Conservation (phyloP, 805 yeast species). For the Metschnikowia santaceciliae region DNA sequence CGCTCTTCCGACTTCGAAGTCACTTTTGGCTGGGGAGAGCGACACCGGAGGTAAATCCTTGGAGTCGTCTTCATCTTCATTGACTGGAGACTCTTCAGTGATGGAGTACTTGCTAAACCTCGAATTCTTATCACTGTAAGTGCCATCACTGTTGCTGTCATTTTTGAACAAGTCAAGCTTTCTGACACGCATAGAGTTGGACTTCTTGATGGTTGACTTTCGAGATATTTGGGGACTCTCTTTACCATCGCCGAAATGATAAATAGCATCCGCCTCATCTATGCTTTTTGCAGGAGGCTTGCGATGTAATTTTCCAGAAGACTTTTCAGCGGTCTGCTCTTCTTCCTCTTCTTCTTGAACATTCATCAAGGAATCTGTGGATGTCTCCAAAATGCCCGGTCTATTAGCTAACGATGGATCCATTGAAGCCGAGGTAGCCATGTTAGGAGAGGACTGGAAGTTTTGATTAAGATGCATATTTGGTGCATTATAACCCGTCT, state of each 20-base stretch:
- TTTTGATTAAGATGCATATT: neutral
- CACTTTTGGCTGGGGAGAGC: neutral
- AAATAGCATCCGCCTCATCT: slow-evolving; percentile 25
- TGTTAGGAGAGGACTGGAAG: neutral
- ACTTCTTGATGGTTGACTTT: slow-evolving; percentile 36
- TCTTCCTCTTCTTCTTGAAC: slow-evolving; percentile 19
- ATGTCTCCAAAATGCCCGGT: slow-evolving; percentile 6
- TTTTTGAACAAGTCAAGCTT: slow-evolving; percentile 33
- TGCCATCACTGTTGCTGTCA: neutral
- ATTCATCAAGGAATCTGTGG: slow-evolving; percentile 16
- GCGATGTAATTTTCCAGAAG: neutral
- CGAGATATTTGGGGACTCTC: slow-evolving; percentile 29
- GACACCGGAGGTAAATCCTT: neutral
- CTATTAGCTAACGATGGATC: neutral
- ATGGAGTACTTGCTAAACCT: neutral
- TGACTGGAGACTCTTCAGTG: neutral
- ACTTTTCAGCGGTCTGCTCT: slow-evolving; percentile 4
- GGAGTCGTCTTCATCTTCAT: neutral
- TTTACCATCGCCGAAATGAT: slow-evolving; percentile 28
- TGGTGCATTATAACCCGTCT: neutral
- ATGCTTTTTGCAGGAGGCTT: neutral
- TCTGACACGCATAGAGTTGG: slow-evolving; percentile 39
- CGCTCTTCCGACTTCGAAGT: neutral
- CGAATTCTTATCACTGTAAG: neutral
- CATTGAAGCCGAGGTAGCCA: neutral